Conservation (phyloP, 2,329 filamentous ascomycete genomes). For the Calonectria pteridis region DNA sequence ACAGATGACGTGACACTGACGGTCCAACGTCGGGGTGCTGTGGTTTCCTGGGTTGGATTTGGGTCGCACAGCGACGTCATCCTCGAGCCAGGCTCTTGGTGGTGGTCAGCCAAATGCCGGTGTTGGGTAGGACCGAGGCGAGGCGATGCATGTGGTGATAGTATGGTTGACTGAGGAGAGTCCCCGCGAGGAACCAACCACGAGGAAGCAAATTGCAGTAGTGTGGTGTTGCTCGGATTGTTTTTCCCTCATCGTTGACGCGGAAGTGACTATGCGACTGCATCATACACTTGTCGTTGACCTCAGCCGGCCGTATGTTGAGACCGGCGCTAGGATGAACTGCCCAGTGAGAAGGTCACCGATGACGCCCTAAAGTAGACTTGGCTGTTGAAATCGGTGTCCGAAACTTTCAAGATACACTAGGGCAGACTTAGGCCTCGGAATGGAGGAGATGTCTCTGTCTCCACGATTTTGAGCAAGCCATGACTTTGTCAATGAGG, state of each 20-base stretch:
- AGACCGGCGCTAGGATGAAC: not conserved
- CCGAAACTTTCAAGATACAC: not conserved
- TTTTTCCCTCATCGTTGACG: not conserved
- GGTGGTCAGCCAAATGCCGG: not conserved
- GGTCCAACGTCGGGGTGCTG: not conserved
- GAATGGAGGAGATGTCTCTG: not conserved
- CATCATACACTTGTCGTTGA: not conserved
- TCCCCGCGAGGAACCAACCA: not conserved
- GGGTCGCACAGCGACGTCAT: conserved; percentile 1
- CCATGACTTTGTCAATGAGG: not conserved
- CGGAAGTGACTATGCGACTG: too few relatives aligned
- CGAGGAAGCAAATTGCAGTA: not conserved
- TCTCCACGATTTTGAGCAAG: not conserved
- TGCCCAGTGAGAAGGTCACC: not conserved
- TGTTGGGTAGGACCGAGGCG: not conserved
- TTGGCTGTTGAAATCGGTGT: not conserved
- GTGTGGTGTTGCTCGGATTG: not conserved
- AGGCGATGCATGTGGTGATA: not conserved
- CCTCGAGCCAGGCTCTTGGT: not conserved
- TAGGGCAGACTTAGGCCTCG: not conserved
- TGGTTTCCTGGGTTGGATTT: not conserved
- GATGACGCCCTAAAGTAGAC: not conserved
- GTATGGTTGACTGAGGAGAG: not conserved
- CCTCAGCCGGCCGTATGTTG: not conserved
- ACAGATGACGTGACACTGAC: conserved; percentile 5